Evolutionary conservation across 2,329 filamentous ascomycete species (phyloP).

Genomic region (Venturia oleaginea): DNA sequence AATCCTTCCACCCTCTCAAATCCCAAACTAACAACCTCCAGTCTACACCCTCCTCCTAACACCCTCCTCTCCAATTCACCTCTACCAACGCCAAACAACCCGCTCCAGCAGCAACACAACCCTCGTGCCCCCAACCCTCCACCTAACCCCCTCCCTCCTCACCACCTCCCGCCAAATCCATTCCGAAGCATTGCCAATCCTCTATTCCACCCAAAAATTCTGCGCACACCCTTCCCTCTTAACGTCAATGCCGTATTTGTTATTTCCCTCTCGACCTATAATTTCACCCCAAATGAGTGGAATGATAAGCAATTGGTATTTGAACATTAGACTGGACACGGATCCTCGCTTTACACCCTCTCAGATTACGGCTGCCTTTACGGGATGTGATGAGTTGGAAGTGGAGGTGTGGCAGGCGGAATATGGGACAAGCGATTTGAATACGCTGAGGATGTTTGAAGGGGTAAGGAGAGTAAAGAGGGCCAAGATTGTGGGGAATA

Average conservation of each 20-base stretch:
- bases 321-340: constrained; percentile 40
- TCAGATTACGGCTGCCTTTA: constrained; percentile 36
- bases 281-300: constrained; percentile 22
- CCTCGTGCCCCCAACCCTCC: constrained; percentile 13
- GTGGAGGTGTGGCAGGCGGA: constrained; percentile 42
- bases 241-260: constrained; percentile 35
- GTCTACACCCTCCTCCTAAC: background rate
- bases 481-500: constrained; percentile 34
- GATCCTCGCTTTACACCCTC: constrained; percentile 36
- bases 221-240: constrained; percentile 41
- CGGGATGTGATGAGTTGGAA: constrained; percentile 36
- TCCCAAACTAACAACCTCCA: constrained; percentile 7
- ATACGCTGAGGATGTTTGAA: constrained; percentile 36
- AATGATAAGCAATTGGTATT: constrained; percentile 35
- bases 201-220: constrained; percentile 43
- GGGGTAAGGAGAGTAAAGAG: constrained; percentile 37
- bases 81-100: constrained; percentile 20
- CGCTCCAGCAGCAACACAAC: constrained; percentile 16
- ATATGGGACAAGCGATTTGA: constrained; percentile 32
- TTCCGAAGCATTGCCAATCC: constrained; percentile 33
- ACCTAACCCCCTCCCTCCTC: constrained; percentile 33
- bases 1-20: constrained; percentile 24
- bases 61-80: constrained; percentile 13
- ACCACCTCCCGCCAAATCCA: constrained; percentile 32
- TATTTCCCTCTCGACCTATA: constrained; percentile 28